Evolutionary conservation across 2,329 filamentous ascomycete species (phyloP).

Genomic region (Fusarium devonianum): DNA sequence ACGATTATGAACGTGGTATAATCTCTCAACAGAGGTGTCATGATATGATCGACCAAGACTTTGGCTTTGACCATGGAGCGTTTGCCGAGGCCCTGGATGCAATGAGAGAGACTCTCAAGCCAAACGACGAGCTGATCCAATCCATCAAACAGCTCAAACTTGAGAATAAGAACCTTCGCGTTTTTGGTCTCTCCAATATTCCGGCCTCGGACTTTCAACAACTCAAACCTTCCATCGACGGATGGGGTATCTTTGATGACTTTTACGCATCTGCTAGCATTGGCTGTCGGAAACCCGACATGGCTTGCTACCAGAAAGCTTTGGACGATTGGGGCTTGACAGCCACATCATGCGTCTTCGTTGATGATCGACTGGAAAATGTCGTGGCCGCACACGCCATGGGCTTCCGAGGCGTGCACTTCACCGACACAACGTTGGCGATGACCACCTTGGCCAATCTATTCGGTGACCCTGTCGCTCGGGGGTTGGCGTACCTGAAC

Average conservation of each 20-base stretch:
- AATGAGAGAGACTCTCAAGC: neutral
- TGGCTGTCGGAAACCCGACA: slow-evolving; percentile 3
- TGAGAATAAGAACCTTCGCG: neutral
- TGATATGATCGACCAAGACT: neutral
- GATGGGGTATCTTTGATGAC: slow-evolving; percentile 7
- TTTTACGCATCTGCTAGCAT: neutral
- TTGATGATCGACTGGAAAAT: slow-evolving; percentile 3
- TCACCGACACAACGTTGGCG: neutral
- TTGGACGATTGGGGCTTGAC: neutral
- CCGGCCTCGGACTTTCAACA: neutral
- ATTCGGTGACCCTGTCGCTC: neutral
- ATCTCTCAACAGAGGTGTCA: neutral
- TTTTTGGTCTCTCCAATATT: slow-evolving; percentile 5
- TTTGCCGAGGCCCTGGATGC: slow-evolving; percentile 2
- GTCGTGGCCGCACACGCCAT: neutral
- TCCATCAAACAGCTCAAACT: neutral
- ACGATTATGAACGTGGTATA: slow-evolving; percentile 2
- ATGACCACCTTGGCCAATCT: neutral
- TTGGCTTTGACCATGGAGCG: neutral
- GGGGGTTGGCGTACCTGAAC: neutral
- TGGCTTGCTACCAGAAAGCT: neutral
- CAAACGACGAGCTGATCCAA: neutral
- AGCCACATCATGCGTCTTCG: neutral
- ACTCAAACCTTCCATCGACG: neutral
- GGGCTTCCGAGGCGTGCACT: neutral